Evolutionary conservation across 2,329 filamentous ascomycete genomes (phyloP).

Genomic region (Clathrospora elynae): DNA sequence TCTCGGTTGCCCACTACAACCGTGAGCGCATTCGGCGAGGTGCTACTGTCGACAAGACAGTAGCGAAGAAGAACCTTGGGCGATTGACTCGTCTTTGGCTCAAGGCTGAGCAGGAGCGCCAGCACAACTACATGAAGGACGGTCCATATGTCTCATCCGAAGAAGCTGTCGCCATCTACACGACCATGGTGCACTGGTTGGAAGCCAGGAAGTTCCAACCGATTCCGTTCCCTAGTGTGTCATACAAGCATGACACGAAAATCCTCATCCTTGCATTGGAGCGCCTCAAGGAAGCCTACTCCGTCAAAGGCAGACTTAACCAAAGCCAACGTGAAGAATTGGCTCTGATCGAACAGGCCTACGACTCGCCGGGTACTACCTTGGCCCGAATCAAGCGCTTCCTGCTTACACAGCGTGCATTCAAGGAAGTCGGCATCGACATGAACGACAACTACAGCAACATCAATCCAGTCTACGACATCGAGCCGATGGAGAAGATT

Average conservation of each 20-base stretch:
- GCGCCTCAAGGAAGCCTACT: constrained; percentile 91
- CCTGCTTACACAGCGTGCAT: constrained; percentile 92
- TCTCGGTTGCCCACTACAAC: constrained; percentile 98
- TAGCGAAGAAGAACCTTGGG: constrained; percentile 98
- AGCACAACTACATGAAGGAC: constrained; percentile 99
- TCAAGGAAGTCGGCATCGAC: constrained; percentile 99
- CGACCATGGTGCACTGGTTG: constrained; percentile 97
- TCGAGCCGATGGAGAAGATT: constrained; percentile 99
- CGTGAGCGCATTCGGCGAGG: constrained; percentile 94
- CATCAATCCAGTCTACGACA: constrained; percentile 98
- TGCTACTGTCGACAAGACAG: constrained; percentile 97
- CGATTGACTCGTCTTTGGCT: constrained; percentile 94
- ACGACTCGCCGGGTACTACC: constrained; percentile 95
- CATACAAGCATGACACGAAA: constrained; percentile 99
- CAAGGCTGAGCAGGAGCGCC: constrained; percentile 96
- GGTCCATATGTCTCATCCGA: constrained; percentile 98
- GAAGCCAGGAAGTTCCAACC: constrained; percentile 98
- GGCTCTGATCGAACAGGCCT: constrained; percentile 95
- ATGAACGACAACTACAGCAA: constrained; percentile 99
- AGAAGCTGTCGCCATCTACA: constrained; percentile 98
- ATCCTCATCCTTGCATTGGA: constrained; percentile 95
- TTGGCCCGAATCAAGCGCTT: constrained; percentile 97
- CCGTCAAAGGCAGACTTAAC: constrained; percentile 93
- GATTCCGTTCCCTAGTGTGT: constrained; percentile 97
- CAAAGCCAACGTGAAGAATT: constrained; percentile 97